Evolutionary conservation across 768 basidiomycete genomes (phyloP).

Genomic region (Neoboletus brunneissimus): DNA sequence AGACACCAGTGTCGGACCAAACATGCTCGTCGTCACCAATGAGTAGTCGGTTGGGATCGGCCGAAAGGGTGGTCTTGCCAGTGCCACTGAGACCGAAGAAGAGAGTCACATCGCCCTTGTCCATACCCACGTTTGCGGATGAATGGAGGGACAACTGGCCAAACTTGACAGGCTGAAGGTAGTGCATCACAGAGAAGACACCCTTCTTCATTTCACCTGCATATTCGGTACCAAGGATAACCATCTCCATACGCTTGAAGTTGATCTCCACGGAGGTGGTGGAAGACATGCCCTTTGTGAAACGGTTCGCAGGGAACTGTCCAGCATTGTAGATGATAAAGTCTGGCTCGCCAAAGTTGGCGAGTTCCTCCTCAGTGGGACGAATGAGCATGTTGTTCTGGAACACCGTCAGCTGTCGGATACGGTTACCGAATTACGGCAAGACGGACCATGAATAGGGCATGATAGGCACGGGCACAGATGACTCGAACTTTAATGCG

Average conservation of each 20-base stretch:
- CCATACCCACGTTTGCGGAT: conserved; percentile 91
- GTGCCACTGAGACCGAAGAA: conserved; percentile 99
- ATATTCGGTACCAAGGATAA: conserved; percentile 97
- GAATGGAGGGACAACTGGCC: conserved; percentile 97
- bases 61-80: conserved; percentile 97
- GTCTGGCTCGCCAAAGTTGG: conserved; percentile 94
- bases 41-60: conserved; percentile 88
- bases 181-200: conserved; percentile 99
- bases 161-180: conserved; percentile 97
- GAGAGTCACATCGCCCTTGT: conserved; percentile 88
- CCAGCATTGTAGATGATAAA: conserved; percentile 99
- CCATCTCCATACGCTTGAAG: conserved; percentile 99
- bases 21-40: conserved; percentile 99
- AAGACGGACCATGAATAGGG: conserved; percentile 87
- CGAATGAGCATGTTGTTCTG: conserved; percentile 99
- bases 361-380: conserved; percentile 91
- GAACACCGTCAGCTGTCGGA: conserved; percentile 1
- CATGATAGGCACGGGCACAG: conserved; percentile 97
- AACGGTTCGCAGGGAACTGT: conserved; percentile 99
- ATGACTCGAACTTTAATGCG: conserved; percentile 99
- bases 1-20: conserved; percentile 98
- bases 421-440: conserved; percentile 4
- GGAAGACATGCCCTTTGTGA: conserved; percentile 99
- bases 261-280: conserved; percentile 99
- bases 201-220: conserved; percentile 99